A percentile compares a stretch with the other conserved stretches of the same genome.
Evolutionary conservation across 2,329 filamentous ascomycete species (phyloP).

Genomic region (Fusarium protoensiforme): DNA sequence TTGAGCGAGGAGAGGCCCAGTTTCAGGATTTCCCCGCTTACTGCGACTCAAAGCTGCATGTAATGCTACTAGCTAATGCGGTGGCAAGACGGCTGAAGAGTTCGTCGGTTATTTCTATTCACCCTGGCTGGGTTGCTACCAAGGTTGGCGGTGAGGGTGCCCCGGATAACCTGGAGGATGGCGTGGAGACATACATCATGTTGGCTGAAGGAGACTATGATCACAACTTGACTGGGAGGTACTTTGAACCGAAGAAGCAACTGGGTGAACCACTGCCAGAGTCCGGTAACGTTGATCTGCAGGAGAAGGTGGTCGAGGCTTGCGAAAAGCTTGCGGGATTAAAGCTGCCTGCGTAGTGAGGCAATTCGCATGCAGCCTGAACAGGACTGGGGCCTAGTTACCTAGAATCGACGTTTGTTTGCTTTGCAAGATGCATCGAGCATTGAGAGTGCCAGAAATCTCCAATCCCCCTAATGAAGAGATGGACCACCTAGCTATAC

Average conservation of each 20-base stretch:
- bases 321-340: slow-evolving; percentile 26
- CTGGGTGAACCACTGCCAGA: slow-evolving; percentile 17
- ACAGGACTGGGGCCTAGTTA: background rate
- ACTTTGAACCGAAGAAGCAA: slow-evolving; percentile 34
- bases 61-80: slow-evolving; percentile 35
- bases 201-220: slow-evolving; percentile 37
- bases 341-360: slow-evolving; percentile 2
- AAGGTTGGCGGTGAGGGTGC: slow-evolving; percentile 26
- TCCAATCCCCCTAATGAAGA: background rate
- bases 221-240: slow-evolving; percentile 22
- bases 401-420: background rate
- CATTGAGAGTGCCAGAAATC: background rate
- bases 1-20: slow-evolving; percentile 22
- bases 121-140: slow-evolving; percentile 38
- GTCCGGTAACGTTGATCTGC: slow-evolving; percentile 19
- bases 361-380: background rate
- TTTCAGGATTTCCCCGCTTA: slow-evolving; percentile 35
- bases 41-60: slow-evolving; percentile 36
- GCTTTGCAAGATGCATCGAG: background rate
- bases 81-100: slow-evolving; percentile 28
- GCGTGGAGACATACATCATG: slow-evolving; percentile 33
- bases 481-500: background rate
- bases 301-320: slow-evolving; percentile 29
- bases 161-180: slow-evolving; percentile 33
- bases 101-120: slow-evolving; percentile 29